These are phyloP conservation scores for Rasamsonia emersonii DNA, from an alignment of 2,329 filamentous ascomycete species.

Conservation along the genomic window DNA sequence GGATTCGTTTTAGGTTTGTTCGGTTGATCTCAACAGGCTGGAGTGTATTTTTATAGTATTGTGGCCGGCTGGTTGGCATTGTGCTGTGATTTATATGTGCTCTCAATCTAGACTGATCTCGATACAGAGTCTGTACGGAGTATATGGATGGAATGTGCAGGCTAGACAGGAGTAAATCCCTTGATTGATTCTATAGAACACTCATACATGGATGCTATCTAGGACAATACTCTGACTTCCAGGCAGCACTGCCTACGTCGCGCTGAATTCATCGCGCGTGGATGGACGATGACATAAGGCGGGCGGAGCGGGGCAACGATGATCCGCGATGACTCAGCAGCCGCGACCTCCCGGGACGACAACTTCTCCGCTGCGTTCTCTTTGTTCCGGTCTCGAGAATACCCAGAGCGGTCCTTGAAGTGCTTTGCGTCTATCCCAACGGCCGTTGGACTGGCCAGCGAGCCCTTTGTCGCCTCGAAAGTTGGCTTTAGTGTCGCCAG, in stretches of 20 bases:
- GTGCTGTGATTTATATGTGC: too few relatives aligned
- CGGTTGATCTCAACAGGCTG: slow-evolving; percentile 13
- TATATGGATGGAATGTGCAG: too few relatives aligned
- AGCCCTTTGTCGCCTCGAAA: not conserved
- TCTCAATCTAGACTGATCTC: too few relatives aligned
- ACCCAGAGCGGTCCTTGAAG: slow-evolving; percentile 34
- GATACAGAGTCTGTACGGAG: too few relatives aligned
- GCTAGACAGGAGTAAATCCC: too few relatives aligned
- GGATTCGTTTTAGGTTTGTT: slow-evolving; percentile 11
- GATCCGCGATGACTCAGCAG: not conserved
- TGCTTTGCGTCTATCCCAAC: slow-evolving; percentile 17
- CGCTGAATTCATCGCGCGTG: too few relatives aligned
- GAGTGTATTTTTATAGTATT: slow-evolving; percentile 21
- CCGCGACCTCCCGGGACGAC: slow-evolving; percentile 21
- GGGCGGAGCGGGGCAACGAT: slow-evolving; percentile 1
- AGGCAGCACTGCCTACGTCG: too few relatives aligned
- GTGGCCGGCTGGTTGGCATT: slow-evolving; percentile 10
- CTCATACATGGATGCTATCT: too few relatives aligned
- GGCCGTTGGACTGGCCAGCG: slow-evolving; percentile 3
- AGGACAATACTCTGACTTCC: too few relatives aligned
- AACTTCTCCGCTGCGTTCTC: slow-evolving; percentile 30
- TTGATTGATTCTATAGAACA: too few relatives aligned
- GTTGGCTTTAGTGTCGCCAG: not conserved
- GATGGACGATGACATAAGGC: too few relatives aligned
- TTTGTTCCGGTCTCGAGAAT: slow-evolving; percentile 36